Evolutionary conservation across 2,329 filamentous ascomycete genomes (phyloP), one percentile per base, ranked within the genome.

Genomic region (Fusarium concolor): DNA sequence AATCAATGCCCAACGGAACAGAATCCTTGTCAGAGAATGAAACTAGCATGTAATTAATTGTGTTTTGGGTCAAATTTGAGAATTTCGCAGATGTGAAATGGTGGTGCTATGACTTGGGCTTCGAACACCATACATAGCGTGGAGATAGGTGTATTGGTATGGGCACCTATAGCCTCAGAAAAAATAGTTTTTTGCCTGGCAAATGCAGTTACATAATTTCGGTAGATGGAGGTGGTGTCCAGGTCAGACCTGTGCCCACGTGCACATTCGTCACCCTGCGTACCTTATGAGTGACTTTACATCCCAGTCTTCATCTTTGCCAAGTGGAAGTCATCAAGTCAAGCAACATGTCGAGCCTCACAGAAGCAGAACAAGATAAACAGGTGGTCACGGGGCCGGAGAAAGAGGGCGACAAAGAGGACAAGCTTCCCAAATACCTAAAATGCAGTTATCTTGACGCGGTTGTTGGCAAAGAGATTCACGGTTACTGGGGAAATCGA

Each of bases 401-500:
- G 15, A 12, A 12, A 31, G 2, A 5, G 2, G 24, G 9, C 3
- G 2, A 4, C 6, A 14, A 28, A 38, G 22, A 28, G 9, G 22
- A 12, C 2, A 17, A 2, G 14, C 38, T 26, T 10, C 41, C 41
- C 18, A 33, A 39, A 10, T 39, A 41, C 1, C 2, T 54, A 0
- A 50, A 56, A 0, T 56, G 53, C 26, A 33, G 7, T 8, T 47
- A 47, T n/a, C 8, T 20, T 2, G 49, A 55, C 0, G 50, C 41
- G 0, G 56, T 45, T 3, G 0, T 39, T 2, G 56, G 56, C 0
- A 54, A 42, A 0, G 56, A 59, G 6, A 59, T 59, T 0, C 31
- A 46, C 1, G 55, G 41, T 9, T 59, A 54, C 26, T 59, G 17
- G 31, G 49, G 49, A n/a, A 55, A 59, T 0, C 42, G 56, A 17